A percentile compares a stretch with the other conserved stretches of the same genome.
phyloP scores from a whole-genome alignment of 1,284 basidiomycete species.

The Laetiporus sulphureus region DNA sequence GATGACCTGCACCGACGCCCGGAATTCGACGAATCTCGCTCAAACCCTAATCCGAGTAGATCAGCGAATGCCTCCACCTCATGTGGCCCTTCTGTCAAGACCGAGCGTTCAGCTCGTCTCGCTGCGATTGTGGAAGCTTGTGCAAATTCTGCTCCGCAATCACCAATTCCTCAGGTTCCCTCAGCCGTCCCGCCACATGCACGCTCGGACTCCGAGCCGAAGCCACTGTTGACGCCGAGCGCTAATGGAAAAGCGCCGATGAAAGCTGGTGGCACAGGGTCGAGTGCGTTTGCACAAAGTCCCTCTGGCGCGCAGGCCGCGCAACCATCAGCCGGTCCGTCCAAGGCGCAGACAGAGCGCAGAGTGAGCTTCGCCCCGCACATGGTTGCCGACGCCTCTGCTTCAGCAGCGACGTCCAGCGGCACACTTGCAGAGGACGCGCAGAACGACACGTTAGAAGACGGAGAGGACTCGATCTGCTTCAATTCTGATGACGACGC shows the following conservation, averaged over 20 bases:
- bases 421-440: not conserved
- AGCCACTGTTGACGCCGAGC: conserved; percentile 13
- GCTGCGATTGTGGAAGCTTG: too few species aligned
- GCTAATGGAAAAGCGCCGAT: conserved; percentile 14
- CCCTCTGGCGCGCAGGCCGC: not conserved
- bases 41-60: conserved; percentile 7
- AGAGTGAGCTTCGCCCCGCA: conserved; percentile 10
- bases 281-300: conserved; percentile 10
- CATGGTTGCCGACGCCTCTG: not conserved
- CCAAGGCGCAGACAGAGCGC: conserved; percentile 1
- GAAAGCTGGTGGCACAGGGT: conserved; percentile 1
- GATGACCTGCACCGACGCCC: conserved; percentile 70
- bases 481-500: conserved; percentile 60
- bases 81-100: conserved; percentile 2
- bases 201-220: conserved; percentile 9
- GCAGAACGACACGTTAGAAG: conserved; percentile 5
- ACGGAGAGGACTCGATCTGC: conserved; percentile 38
- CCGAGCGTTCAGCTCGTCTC: conserved; percentile 10
- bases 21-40: conserved; percentile 52
- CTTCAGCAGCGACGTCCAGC: conserved; percentile 1
- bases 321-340: not conserved
- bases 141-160: conserved; percentile 2
- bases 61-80: conserved; percentile 5
- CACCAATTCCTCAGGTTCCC: conserved; percentile 1
- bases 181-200: conserved; percentile 19